These are phyloP conservation scores for Evansstolkia leycettana DNA, from an alignment of 495 filamentous ascomycete genomes.

Conservation along the genomic window DNA sequence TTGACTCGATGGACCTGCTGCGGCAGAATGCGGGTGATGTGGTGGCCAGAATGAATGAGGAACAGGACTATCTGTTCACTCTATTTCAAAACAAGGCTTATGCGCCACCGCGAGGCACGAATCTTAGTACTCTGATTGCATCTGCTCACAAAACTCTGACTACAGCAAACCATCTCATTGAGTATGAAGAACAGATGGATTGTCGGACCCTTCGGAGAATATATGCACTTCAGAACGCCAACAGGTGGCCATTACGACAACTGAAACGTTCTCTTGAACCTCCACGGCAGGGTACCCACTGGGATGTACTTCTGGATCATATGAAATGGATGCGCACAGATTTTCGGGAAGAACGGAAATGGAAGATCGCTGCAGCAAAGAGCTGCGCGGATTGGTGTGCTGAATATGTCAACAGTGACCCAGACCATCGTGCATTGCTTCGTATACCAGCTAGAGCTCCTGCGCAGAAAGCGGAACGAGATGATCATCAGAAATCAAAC, in stretches of 20 bases:
- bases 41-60: constrained; percentile 36
- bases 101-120: constrained; percentile 42
- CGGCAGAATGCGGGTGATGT: constrained; percentile 34
- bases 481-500: constrained; percentile 10
- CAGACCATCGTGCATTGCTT: constrained; percentile 48
- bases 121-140: constrained; percentile 54
- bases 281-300: constrained; percentile 56
- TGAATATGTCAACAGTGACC: constrained; percentile 55
- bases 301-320: constrained; percentile 77
- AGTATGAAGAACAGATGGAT: constrained; percentile 71
- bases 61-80: constrained; percentile 69
- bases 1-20: constrained; percentile 22
- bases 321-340: constrained; percentile 97
- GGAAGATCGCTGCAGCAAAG: constrained; percentile 73
- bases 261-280: constrained; percentile 71
- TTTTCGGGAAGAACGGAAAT: constrained; percentile 86
- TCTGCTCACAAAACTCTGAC: constrained; percentile 73
- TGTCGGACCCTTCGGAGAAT: constrained; percentile 72
- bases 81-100: constrained; percentile 62
- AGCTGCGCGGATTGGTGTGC: constrained; percentile 70
- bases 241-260: constrained; percentile 85
- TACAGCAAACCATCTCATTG: constrained; percentile 62
- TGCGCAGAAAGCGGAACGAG: constrained; percentile 4
- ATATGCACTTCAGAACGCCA: constrained; percentile 76
- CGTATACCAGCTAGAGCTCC: constrained; percentile 47